A percentile compares a stretch with the other conserved stretches of the same genome.
phyloP scores from a whole-genome alignment of 257 asterid species.

The Rehmannia glutinosa region DNA sequence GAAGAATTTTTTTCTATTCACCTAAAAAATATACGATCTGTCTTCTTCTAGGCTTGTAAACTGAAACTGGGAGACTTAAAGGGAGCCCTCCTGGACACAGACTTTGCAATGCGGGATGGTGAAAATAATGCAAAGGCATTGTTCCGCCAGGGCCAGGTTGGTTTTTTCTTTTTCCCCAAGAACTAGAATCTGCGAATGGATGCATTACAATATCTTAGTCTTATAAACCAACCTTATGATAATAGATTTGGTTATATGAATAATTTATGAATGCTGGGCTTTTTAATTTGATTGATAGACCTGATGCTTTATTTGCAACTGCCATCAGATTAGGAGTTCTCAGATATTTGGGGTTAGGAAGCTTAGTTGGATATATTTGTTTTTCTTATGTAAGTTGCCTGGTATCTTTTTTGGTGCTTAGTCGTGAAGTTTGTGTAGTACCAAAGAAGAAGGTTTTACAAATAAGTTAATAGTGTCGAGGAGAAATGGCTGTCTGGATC shows the following conservation, averaged over 20 bases:
- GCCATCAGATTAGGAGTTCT: background rate
- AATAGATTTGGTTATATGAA: background rate
- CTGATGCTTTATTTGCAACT: background rate
- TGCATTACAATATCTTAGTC: background rate
- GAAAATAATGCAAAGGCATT: slow-evolving; percentile 93
- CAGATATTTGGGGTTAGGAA: no score
- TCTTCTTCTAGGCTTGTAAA: slow-evolving; percentile 67
- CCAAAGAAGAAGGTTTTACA: background rate
- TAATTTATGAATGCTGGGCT: background rate
- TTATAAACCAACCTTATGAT: background rate
- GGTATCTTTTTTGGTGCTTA: background rate
- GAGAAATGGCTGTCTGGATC: background rate
- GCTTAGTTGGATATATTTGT: no score
- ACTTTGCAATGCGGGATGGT: slow-evolving; percentile 90
- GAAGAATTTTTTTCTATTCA: background rate
- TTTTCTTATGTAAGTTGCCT: background rate
- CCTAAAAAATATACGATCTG: background rate
- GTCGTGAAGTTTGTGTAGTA: background rate
- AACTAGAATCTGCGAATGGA: background rate
- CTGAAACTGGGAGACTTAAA: slow-evolving; percentile 76
- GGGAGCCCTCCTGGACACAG: slow-evolving; percentile 92
- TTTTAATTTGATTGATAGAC: background rate
- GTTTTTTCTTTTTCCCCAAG: background rate
- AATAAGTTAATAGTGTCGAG: background rate
- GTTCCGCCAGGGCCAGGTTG: slow-evolving; percentile 97